Percentiles rank a stretch among this genome's conserved stretches.
These are phyloP conservation scores for Exutisphaerella laricina DNA, from an alignment of 2,329 filamentous ascomycete genomes.

Conservation along the genomic window DNA sequence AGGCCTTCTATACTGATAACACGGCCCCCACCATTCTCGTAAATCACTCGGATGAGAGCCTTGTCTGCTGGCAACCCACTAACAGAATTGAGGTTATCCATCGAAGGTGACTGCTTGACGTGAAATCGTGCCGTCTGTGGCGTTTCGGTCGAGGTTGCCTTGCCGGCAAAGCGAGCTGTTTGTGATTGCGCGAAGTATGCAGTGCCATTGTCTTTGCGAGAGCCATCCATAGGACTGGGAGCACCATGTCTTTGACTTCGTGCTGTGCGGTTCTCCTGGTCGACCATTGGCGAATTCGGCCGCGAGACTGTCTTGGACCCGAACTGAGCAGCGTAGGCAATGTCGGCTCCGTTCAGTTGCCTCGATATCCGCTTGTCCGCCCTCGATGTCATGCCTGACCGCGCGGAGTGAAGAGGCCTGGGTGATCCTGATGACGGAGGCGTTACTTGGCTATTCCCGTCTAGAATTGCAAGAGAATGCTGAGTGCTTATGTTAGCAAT, in stretches of 20 bases:
- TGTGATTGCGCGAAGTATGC: conserved; percentile 47
- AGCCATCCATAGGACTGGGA: conserved; percentile 52
- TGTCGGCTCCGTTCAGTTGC: conserved; percentile 40
- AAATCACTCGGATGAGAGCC: conserved; percentile 88
- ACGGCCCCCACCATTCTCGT: conserved; percentile 83
- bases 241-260: conserved; percentile 55
- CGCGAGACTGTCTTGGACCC: conserved; percentile 56
- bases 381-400: conserved; percentile 41
- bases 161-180: conserved; percentile 34
- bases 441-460: conserved; percentile 53
- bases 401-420: conserved; percentile 53
- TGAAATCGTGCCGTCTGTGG: conserved; percentile 61
- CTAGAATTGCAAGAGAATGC: conserved; percentile 80
- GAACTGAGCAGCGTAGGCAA: conserved; percentile 38
- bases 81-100: conserved; percentile 66
- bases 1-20: conserved; percentile 91
- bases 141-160: conserved; percentile 60
- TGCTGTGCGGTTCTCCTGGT: conserved; percentile 48
- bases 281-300: conserved; percentile 64
- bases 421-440: conserved; percentile 61
- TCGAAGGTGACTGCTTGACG: conserved; percentile 72
- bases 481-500: conserved; percentile 34
- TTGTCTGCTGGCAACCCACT: conserved; percentile 79
- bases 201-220: conserved; percentile 46
- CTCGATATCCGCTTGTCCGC: conserved; percentile 46